Base-by-base conservation (phyloP, 2,329 filamentous ascomycete species). In the Monilinia vaccinii-corymbosi region DNA sequence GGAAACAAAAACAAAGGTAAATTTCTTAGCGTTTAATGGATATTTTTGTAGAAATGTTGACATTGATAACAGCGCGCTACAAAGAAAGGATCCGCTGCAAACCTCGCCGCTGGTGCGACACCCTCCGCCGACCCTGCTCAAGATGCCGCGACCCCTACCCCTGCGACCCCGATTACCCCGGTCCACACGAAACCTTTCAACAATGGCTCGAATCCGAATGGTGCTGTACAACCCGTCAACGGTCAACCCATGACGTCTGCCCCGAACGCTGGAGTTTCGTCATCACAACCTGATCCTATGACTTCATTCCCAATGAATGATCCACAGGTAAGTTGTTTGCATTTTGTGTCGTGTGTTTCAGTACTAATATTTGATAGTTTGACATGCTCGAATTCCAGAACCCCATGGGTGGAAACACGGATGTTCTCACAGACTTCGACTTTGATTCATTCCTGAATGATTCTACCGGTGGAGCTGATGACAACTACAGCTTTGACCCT, bases 1-100 rank as follows among this genome's bases (percentile, higher is more conserved):
- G 81, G 90, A 91, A 77, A 81, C 81, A 6, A 88, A 86, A 73
- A 62, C 67, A 66, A 89, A 90, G 84, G 87, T 89, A 81, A 76
- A 77, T 69, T 67, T 64, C 63, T 65, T 69, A 67, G 66, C 64
- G 65, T 68, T 68, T 61, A 66, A 68, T 65, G 64, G 60, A 66
- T 65, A 67, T 69, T 67, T 69, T 71, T 70, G 66, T 69, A 65
- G 68, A 71, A 69, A 71, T 69, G 67, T 68, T 66, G 64, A 70
- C 65, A 65, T 71, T 70, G 65, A 70, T 68, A 60, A 66, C 64
- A 73, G 70, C 70, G 70, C 58, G 61, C 69, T 64, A 63, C 67
- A 63, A 80, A 81, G 77, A 91, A 84, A 79, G 89, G 79, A 76
- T 83, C 76, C 67, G 84, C 76, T 74, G 80, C 80, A 68, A 80